These are phyloP conservation scores for Neurospora discreta DNA, from an alignment of 495 filamentous ascomycete species.

Conservation along the genomic window DNA sequence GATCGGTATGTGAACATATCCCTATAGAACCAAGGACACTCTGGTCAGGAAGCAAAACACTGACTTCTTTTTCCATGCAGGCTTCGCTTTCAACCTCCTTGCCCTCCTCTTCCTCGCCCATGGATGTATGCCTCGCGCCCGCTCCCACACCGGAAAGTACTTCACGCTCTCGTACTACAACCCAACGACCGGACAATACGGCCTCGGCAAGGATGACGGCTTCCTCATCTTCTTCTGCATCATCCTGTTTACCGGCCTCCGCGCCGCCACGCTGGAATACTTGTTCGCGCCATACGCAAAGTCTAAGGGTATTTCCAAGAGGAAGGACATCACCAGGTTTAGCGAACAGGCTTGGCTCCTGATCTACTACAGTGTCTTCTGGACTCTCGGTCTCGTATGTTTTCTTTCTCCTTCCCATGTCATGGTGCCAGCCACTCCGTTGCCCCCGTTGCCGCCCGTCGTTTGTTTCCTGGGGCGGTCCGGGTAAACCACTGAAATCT, in stretches of 20 bases:
- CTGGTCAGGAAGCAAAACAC: background rate
- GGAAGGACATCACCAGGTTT: constrained; percentile 67
- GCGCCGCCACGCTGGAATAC: constrained; percentile 80
- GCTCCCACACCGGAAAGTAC: constrained; percentile 71
- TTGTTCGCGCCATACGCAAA: constrained; percentile 66
- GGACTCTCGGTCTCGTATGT: constrained; percentile 75
- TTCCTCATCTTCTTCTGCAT: constrained; percentile 71
- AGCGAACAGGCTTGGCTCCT: constrained; percentile 89
- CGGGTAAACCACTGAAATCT: background rate
- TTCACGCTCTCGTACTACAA: constrained; percentile 80
- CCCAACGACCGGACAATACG: constrained; percentile 51
- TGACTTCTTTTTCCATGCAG: constrained; percentile 5
- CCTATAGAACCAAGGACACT: background rate
- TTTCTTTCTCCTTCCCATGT: background rate
- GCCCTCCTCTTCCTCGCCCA: constrained; percentile 68
- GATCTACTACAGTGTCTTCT: constrained; percentile 69
- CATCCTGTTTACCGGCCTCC: constrained; percentile 73
- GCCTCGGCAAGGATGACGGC: constrained; percentile 66
- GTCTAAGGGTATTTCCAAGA: constrained; percentile 53
- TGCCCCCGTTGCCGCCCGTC: background rate
- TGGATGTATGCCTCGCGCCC: constrained; percentile 64
- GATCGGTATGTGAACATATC: constrained; percentile 30
- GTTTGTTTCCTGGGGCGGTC: background rate
- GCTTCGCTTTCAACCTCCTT: constrained; percentile 41
- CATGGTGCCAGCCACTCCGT: background rate